Base-by-base conservation (phyloP, 768 basidiomycete genomes). In the Leucosporidium scottii region DNA sequence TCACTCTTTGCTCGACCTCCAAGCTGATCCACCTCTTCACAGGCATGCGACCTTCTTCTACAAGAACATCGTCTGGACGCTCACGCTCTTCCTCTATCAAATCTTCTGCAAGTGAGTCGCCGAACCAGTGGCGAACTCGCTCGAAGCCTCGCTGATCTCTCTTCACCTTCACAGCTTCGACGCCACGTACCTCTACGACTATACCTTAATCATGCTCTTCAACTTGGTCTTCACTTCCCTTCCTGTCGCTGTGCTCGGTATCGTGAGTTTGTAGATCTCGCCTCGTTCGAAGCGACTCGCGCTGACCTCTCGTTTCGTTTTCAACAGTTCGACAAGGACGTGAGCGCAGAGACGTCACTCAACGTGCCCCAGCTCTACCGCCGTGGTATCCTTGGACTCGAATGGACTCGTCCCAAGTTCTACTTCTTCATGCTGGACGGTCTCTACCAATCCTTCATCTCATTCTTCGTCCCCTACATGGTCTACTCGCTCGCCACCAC, bases 311-410 rank as follows among this genome's bases (percentile, higher is more conserved):
- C 61, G 67, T 61, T 74, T 54, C 64, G 60, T 9, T 12, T 5
- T 10, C 21, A 68, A 87, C 90, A 92, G 27, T 94, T 96, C 77
- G 94, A 97, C 78, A 93, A 97, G 79, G 94, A 98, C 77, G 82
- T 94, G 74, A 91, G 93, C 76, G 88, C 90, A 25, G 85, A 86
- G 77, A 91, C 90, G 0, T 90, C 90, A 0, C 79, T 96, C 39
- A 92, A 91, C 9, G 96, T 90, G 80, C 94, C 94, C 8, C 90
- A 93, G 74, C 85, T 98, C n/a, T 98, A 98, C 77, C 82, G 93
- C 71, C 87, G 93, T 48, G 94, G 94, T 30, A 96, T 97, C 70
- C 85, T 87, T 21, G 92, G 93, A 27, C 82, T 93, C 21, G 94
- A 96, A 74, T 98, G 96, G 79, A 96, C 93, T 23, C 85, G 91